These are phyloP conservation scores for Paecilomyces fulvus DNA, from an alignment of 2,329 filamentous ascomycete species.

Conservation along the genomic window DNA sequence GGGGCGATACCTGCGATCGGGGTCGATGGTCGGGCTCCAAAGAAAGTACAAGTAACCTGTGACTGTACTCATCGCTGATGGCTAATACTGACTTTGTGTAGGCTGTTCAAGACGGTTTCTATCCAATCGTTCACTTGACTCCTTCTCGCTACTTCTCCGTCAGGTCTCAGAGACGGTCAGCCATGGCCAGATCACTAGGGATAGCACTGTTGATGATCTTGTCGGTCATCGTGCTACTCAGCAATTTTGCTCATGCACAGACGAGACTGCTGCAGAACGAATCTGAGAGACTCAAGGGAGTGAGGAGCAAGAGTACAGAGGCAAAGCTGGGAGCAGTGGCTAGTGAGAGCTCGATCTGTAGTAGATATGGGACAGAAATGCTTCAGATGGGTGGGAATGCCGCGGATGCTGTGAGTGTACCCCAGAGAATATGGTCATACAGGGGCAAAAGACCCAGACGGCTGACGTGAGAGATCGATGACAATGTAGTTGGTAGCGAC, in stretches of 20 bases:
- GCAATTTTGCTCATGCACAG: not conserved
- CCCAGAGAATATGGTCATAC: not conserved
- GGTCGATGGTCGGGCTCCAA: not conserved
- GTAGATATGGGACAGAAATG: conserved; percentile 57
- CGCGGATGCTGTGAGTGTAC: conserved; percentile 53
- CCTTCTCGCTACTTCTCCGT: not conserved
- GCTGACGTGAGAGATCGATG: not conserved
- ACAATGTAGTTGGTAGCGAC: conserved; percentile 56
- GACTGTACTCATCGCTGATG: not conserved
- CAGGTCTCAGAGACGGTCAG: not conserved
- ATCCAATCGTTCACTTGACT: not conserved
- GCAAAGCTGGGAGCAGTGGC: conserved; percentile 54
- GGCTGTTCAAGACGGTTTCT: not conserved
- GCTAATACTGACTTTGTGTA: not conserved
- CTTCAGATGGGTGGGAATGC: conserved; percentile 60
- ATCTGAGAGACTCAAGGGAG: not conserved
- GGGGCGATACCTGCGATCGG: not conserved
- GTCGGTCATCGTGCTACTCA: not conserved
- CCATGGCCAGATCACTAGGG: not conserved
- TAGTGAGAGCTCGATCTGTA: conserved; percentile 62
- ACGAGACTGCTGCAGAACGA: not conserved
- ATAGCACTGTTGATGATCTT: not conserved
- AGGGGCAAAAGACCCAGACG: conserved; percentile 3
- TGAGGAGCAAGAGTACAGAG: not conserved
- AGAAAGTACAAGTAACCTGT: not conserved